Conservation (phyloP, 129 eudicot genomes). For the Escallonia herrerae region DNA sequence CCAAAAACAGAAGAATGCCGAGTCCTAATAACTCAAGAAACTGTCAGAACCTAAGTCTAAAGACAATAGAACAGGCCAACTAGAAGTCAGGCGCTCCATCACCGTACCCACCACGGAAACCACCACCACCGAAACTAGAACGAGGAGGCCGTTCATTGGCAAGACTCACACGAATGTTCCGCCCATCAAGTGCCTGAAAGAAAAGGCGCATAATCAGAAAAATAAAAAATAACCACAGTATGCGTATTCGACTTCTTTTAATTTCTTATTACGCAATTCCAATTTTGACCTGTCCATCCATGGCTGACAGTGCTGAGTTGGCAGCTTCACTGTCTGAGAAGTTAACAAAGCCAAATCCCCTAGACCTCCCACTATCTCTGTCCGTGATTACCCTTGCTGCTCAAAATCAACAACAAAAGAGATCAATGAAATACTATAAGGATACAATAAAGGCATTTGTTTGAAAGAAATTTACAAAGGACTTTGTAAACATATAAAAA, state of each 20-base stretch:
- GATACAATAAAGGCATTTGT: background rate
- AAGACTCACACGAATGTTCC: constrained; percentile 2
- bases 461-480: too few relatives aligned
- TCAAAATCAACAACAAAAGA: background rate
- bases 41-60: background rate
- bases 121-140: background rate
- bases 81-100: background rate
- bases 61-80: background rate
- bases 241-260: too few relatives aligned
- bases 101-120: constrained; percentile 8
- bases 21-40: too few relatives aligned
- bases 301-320: constrained; percentile 35
- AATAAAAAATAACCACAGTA: background rate
- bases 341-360: constrained; percentile 76
- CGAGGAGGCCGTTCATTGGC: constrained; percentile 9
- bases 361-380: constrained; percentile 65
- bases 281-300: constrained; percentile 64
- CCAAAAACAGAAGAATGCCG: too few relatives aligned
- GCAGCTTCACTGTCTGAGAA: constrained; percentile 39
- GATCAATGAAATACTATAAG: too few relatives aligned
- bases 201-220: background rate
- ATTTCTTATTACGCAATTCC: too few relatives aligned
- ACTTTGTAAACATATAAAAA: too few relatives aligned
- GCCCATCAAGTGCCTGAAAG: constrained; percentile 10
- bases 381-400: constrained; percentile 59